Base-by-base conservation (phyloP, 164 flowering plant genomes). In the Chimonanthus salicifolius region DNA sequence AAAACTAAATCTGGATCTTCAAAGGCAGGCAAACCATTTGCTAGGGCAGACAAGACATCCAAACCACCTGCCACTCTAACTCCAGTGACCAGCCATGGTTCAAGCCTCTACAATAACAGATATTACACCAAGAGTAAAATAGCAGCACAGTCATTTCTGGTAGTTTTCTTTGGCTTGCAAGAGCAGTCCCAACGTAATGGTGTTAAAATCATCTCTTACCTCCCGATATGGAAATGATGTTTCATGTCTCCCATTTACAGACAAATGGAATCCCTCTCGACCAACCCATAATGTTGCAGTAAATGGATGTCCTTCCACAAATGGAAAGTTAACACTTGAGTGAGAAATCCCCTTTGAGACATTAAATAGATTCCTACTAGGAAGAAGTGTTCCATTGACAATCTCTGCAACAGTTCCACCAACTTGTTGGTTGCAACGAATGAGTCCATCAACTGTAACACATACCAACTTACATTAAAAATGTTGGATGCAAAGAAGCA, bases 191-290 rank as follows among this genome's bases (percentile, higher is more conserved):
- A 62, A 44, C 74, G 44, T 58, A 20, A 71, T 64, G 62, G 46
- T 64, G 43, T 33, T 64, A 67, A 71, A 64, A 4, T 71, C 78
- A 75, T 75, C 74, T 78, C 85, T 81, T 85, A 94, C 97, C 88
- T 90, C 87, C 80, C 91, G 81, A 78, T 90, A 90, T 11, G 87
- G 83, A 79, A 94, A 90, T 64, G 98, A 92, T 47, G 98, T 94
- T 77, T 88, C 97, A 80, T 90, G 98, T 81, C 92, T 87, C 79
- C 98, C 97, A 82, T 92, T 88, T 6, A 94, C 97, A 47, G 93
- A 88, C 96, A 91, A 86, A 78, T 94, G 97, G 78, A 94, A 89
- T 66, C 97, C 97, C 82, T 92, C 97, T n/a, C 47, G 58, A 76
- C 98, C 98, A 85, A 79, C 87, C 97, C 98, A 89, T 54, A 94